Conservation (phyloP, 2,329 filamentous ascomycete species). For the Cladosporium sp. region DNA sequence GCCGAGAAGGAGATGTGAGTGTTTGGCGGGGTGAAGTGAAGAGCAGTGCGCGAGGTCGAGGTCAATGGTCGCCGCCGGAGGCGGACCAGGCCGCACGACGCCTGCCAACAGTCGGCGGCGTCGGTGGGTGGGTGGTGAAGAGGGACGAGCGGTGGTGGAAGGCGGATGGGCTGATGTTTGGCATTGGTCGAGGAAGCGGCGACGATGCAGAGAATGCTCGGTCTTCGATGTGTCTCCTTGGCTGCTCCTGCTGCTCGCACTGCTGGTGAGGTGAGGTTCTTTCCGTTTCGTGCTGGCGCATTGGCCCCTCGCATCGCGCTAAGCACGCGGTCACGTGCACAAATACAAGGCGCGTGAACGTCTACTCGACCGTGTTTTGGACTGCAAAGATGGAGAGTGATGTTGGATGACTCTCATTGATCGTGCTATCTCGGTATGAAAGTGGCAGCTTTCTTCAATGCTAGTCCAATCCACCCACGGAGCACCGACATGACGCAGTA, state of each 20-base stretch:
- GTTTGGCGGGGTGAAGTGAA: not conserved
- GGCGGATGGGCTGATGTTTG: not conserved
- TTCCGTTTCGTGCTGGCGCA: not conserved
- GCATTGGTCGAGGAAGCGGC: not conserved
- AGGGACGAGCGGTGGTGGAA: not conserved
- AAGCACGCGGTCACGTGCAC: not conserved
- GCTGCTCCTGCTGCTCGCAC: not conserved
- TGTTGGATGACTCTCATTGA: too few relatives aligned
- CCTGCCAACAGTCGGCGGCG: not conserved
- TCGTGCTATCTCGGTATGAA: too few relatives aligned
- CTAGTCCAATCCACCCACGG: too few relatives aligned
- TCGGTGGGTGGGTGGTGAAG: not conserved
- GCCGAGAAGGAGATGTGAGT: not conserved
- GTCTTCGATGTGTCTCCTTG: not conserved
- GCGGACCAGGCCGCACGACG: conserved; percentile 1
- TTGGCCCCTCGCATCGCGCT: conserved; percentile 3
- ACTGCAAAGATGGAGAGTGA: too few relatives aligned
- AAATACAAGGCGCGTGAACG: not conserved
- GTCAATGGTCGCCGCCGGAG: not conserved
- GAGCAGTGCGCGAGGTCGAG: not conserved
- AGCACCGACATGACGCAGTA: too few relatives aligned
- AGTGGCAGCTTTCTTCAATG: too few relatives aligned
- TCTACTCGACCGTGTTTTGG: not conserved
- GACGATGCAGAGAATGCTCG: not conserved
- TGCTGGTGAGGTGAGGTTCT: not conserved